Evolutionary conservation across 441 rosid genomes (phyloP).

Genomic region (Theobroma grandiflorum): DNA sequence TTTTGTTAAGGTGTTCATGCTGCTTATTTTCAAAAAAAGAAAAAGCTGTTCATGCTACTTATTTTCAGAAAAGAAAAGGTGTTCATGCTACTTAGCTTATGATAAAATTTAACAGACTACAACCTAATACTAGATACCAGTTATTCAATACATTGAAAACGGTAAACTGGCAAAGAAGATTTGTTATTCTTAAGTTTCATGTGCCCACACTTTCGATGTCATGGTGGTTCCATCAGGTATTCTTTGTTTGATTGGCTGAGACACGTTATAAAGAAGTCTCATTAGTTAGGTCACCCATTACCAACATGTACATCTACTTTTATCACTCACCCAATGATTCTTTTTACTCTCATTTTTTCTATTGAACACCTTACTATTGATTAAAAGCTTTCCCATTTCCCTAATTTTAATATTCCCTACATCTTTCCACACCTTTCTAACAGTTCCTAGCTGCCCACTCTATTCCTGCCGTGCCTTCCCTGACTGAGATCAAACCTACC

Average conservation of each 20-base stretch:
- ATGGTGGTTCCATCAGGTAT: background rate
- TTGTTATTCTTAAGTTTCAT: background rate
- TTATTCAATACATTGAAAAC: background rate
- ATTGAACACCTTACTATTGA: background rate
- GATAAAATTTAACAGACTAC: background rate
- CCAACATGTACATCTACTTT: background rate
- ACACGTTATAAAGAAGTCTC: background rate
- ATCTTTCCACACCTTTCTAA: background rate
- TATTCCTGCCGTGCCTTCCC: background rate
- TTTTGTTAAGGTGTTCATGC: conserved; percentile 2
- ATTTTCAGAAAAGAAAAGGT: background rate
- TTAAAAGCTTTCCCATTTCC: background rate
- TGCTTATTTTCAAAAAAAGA: background rate
- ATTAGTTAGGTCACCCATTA: background rate
- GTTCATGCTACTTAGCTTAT: conserved; percentile 2
- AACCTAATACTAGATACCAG: background rate
- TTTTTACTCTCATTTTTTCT: background rate
- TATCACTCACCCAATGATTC: background rate
- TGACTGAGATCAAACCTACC: background rate
- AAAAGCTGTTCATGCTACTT: too few relatives aligned
- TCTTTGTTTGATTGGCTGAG: background rate
- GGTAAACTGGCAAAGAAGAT: background rate
- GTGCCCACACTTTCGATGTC: background rate
- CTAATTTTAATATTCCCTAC: background rate
- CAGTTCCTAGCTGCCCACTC: background rate